A percentile compares a stretch with the other conserved stretches of the same genome.
Conservation (phyloP, 2,329 filamentous ascomycete genomes). For the Botrytis pseudocinerea region DNA sequence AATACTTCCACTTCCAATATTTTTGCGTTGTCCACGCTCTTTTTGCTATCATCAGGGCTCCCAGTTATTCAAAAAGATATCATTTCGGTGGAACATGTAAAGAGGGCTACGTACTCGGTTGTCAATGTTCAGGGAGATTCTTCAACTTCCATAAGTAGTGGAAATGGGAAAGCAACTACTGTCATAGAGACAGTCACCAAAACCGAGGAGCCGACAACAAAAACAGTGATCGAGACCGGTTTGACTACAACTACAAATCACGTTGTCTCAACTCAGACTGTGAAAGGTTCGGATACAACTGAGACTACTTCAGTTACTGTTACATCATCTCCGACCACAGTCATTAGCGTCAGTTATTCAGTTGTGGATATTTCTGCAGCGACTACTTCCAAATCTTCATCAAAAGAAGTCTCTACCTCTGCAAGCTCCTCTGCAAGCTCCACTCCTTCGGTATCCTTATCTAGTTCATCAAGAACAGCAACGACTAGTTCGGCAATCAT, state of each 20-base stretch:
- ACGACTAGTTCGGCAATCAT: not conserved
- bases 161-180: constrained; percentile 25
- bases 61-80: constrained; percentile 31
- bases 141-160: constrained; percentile 25
- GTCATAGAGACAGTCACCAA: constrained; percentile 35
- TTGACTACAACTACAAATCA: constrained; percentile 29
- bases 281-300: constrained; percentile 34
- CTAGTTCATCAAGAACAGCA: not conserved
- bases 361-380: constrained; percentile 36
- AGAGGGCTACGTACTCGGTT: constrained; percentile 41
- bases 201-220: constrained; percentile 31
- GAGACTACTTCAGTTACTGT: constrained; percentile 35
- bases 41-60: constrained; percentile 32
- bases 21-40: constrained; percentile 36
- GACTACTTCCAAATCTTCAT: constrained; percentile 24
- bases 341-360: constrained; percentile 36
- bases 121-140: constrained; percentile 42
- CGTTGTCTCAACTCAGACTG: constrained; percentile 32
- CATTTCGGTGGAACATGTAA: constrained; percentile 24
- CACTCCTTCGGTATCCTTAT: constrained; percentile 16
- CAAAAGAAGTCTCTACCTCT: constrained; percentile 18
- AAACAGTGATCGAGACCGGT: constrained; percentile 36
- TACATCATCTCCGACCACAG: constrained; percentile 31
- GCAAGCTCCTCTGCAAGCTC: constrained; percentile 5
- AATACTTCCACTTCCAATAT: constrained; percentile 32